These are phyloP conservation scores for Porogramme epimiltina DNA, from an alignment of 1,284 basidiomycete genomes.

Conservation along the genomic window DNA sequence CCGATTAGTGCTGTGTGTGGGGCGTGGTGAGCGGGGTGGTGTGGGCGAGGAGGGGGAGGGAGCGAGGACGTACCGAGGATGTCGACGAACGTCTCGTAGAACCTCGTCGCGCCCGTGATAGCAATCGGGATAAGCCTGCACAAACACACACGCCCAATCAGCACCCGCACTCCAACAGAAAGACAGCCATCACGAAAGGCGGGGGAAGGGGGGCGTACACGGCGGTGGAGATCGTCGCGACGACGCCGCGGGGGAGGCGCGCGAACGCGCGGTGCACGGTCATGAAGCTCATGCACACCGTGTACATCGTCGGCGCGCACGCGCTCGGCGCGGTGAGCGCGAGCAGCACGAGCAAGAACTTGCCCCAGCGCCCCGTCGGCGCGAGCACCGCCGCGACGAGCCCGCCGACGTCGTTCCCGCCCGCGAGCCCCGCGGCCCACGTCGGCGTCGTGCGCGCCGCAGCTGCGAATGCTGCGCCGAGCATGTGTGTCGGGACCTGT, in stretches of 20 bases:
- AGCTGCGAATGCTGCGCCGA: conserved; percentile 67
- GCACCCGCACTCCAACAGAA: background rate
- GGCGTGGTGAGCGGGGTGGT: background rate
- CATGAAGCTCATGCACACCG: conserved; percentile 75
- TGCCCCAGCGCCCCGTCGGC: conserved; percentile 52
- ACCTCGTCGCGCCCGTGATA: conserved; percentile 58
- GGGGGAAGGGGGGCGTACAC: too few relatives aligned
- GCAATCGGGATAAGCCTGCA: conserved; percentile 58
- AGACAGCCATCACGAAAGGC: conserved; percentile 7
- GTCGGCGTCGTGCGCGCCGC: conserved; percentile 55
- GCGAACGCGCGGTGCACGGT: conserved; percentile 58
- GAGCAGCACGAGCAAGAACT: conserved; percentile 61
- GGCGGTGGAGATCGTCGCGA: conserved; percentile 71
- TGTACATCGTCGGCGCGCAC: conserved; percentile 77
- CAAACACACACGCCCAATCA: background rate
- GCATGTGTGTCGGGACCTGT: conserved; percentile 58
- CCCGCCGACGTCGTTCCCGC: conserved; percentile 58
- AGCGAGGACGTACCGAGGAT: conserved; percentile 45
- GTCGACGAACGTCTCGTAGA: conserved; percentile 59
- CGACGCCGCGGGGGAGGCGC: conserved; percentile 71
- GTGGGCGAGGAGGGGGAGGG: background rate
- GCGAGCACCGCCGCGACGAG: conserved; percentile 44
- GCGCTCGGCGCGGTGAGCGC: conserved; percentile 56
- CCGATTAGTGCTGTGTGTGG: conserved; percentile 47
- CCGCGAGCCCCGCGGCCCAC: conserved; percentile 59